phyloP scores from a whole-genome alignment of 2,329 filamentous ascomycete species.

The Neofusicoccum laricinum region DNA sequence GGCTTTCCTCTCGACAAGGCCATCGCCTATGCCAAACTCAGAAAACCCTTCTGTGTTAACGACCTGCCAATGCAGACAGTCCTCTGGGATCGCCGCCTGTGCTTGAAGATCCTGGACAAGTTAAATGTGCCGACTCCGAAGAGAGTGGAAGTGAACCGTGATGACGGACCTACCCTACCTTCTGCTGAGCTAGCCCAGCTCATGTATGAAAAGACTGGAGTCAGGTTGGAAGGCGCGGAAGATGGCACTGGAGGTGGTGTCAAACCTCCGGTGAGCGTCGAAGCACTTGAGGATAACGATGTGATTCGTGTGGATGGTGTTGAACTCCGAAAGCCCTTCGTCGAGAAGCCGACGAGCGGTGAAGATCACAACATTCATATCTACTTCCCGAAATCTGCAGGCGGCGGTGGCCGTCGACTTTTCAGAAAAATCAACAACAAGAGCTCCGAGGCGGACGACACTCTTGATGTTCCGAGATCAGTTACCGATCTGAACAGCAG shows the following conservation, averaged over 20 bases:
- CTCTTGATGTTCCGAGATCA: slow-evolving; percentile 71
- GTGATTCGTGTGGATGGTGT: slow-evolving; percentile 83
- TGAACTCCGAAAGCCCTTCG: slow-evolving; percentile 84
- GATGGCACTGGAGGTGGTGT: slow-evolving; percentile 62
- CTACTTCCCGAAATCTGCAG: slow-evolving; percentile 84
- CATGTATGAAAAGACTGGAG: slow-evolving; percentile 75
- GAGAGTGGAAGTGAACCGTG: slow-evolving; percentile 85
- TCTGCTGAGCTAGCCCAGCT: slow-evolving; percentile 77
- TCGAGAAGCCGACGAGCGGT: slow-evolving; percentile 96
- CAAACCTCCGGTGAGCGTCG: slow-evolving; percentile 63
- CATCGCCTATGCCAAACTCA: slow-evolving; percentile 87
- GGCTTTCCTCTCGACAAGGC: slow-evolving; percentile 96
- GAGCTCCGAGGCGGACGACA: slow-evolving; percentile 87
- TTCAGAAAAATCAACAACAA: slow-evolving; percentile 99
- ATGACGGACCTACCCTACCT: slow-evolving; percentile 79
- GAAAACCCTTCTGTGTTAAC: slow-evolving; percentile 96
- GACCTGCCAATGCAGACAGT: slow-evolving; percentile 97
- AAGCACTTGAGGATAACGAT: slow-evolving; percentile 87
- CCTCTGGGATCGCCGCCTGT: slow-evolving; percentile 90
- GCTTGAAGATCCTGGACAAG: slow-evolving; percentile 81
- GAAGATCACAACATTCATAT: slow-evolving; percentile 99
- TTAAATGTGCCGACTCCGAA: slow-evolving; percentile 87
- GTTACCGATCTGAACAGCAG: slow-evolving; percentile 78
- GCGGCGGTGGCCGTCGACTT: slow-evolving; percentile 84
- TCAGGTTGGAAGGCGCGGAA: slow-evolving; percentile 68